Conservation (phyloP, 2,329 filamentous ascomycete species). For the Ceratocystis papillata region DNA sequence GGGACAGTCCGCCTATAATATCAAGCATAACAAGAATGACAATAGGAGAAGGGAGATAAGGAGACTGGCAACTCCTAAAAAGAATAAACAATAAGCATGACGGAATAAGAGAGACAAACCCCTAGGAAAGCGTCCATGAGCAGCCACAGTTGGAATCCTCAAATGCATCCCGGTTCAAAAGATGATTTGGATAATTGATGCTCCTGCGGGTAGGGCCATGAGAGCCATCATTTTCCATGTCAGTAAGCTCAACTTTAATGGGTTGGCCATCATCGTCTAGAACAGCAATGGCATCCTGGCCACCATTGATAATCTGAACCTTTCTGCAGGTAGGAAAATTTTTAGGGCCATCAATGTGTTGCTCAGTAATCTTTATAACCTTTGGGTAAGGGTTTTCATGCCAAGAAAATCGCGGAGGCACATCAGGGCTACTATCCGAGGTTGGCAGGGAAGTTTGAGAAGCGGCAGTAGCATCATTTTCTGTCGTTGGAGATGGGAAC, state of each 20-base stretch:
- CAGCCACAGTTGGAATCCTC: conserved; percentile 16
- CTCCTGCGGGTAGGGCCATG: conserved; percentile 7
- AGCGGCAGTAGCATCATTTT: conserved; percentile 1
- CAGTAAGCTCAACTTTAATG: conserved; percentile 38
- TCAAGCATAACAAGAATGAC: background rate
- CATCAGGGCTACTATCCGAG: background rate
- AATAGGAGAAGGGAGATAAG: conserved; percentile 1
- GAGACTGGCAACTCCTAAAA: conserved; percentile 23
- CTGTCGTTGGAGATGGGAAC: conserved; percentile 21
- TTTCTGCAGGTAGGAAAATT: conserved; percentile 37
- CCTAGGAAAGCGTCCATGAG: conserved; percentile 20
- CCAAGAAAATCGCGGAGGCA: background rate
- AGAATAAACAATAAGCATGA: conserved; percentile 2
- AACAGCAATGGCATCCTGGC: conserved; percentile 32
- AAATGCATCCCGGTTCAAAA: background rate
- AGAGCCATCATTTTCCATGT: conserved; percentile 28
- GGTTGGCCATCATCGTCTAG: conserved; percentile 33
- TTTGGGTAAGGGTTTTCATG: conserved; percentile 36
- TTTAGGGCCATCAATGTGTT: conserved; percentile 34
- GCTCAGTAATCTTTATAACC: conserved; percentile 46
- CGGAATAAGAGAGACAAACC: conserved; percentile 2
- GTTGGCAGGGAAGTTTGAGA: background rate
- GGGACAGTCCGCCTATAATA: background rate
- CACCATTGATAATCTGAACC: conserved; percentile 36
- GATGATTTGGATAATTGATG: background rate